Conservation (phyloP, 495 filamentous ascomycete genomes). For the Tuber borchii region DNA sequence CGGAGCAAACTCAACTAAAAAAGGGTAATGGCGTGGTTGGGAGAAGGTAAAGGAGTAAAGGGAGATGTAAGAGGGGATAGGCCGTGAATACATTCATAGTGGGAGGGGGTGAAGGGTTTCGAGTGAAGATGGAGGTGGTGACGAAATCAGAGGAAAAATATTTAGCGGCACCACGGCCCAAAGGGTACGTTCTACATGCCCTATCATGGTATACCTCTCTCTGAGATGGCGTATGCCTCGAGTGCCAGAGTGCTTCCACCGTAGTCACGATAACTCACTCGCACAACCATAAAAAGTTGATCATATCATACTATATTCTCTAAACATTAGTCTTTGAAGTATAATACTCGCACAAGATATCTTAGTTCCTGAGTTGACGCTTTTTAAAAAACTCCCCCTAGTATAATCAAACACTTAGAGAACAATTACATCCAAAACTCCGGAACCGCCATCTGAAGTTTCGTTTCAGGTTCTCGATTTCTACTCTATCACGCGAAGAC, state of each 20-base stretch:
- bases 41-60: not conserved
- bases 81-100: not conserved
- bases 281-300: not conserved
- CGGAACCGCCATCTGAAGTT: not conserved
- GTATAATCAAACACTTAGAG: not conserved
- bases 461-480: not conserved
- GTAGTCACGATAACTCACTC: not conserved
- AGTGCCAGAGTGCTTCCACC: not conserved
- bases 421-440: not conserved
- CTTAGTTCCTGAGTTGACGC: not conserved
- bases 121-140: not conserved
- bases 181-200: not conserved
- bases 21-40: not conserved
- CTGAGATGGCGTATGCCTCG: not conserved
- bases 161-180: not conserved
- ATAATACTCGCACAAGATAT: not conserved
- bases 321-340: not conserved
- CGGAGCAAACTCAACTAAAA: slow-evolving; percentile 1
- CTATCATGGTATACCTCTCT: not conserved
- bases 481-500: not conserved
- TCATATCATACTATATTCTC: not conserved
- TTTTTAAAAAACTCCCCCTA: not conserved
- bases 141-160: not conserved
- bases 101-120: not conserved
- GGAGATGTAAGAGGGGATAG: not conserved